Evolutionary conservation across 148 eudicot species (phyloP).

Genomic region (Cornus florida): DNA sequence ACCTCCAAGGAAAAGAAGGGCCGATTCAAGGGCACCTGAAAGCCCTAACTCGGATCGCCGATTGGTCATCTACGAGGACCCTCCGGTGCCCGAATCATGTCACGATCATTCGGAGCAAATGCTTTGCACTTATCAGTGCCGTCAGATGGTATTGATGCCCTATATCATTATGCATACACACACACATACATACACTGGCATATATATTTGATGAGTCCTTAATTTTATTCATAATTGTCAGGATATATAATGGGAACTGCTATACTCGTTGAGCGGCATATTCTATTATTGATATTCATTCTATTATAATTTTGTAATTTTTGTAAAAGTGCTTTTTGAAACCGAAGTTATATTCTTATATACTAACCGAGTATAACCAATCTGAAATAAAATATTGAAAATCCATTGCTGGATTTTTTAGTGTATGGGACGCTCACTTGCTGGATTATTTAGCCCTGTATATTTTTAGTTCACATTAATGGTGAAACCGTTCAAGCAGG

Average conservation of each 20-base stretch:
- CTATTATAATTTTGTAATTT: neutral
- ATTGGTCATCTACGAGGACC: constrained; percentile 80
- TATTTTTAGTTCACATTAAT: neutral
- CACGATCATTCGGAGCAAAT: constrained; percentile 59
- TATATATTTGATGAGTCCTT: neutral
- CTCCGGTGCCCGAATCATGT: constrained; percentile 41
- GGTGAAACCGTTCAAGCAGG: neutral
- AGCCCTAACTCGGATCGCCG: constrained; percentile 46
- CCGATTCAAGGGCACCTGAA: constrained; percentile 41
- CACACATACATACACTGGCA: too few species aligned
- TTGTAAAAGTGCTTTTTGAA: neutral
- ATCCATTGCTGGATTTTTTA: neutral
- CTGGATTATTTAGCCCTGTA: neutral
- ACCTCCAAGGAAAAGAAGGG: constrained; percentile 59
- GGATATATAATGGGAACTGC: neutral
- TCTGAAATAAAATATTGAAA: neutral
- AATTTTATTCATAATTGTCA: neutral
- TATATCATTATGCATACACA: neutral
- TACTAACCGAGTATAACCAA: too few species aligned
- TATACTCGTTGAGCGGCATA: neutral
- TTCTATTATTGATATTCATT: neutral
- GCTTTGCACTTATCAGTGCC: constrained; percentile 98
- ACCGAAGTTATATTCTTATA: neutral
- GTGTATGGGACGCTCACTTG: neutral
- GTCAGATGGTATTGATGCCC: constrained; percentile 66